phyloP scores from a whole-genome alignment of 2,329 filamentous ascomycete species.

The Penicillium sp. region DNA sequence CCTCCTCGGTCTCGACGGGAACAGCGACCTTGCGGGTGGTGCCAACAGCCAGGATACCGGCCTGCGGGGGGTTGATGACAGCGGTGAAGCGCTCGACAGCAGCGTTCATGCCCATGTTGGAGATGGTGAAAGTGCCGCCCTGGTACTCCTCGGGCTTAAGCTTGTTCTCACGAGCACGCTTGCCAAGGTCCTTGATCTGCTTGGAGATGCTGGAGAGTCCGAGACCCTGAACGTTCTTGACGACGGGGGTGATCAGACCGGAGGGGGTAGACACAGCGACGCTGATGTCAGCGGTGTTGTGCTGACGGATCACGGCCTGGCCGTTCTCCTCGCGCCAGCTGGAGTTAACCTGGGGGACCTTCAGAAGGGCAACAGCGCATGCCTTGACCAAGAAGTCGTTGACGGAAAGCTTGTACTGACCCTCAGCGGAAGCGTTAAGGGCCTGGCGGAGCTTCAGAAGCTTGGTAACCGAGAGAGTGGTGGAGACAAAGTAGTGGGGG shows the following conservation, averaged over 20 bases:
- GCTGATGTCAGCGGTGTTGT: slow-evolving; percentile 89
- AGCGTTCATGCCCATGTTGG: slow-evolving; percentile 99
- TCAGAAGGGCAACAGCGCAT: slow-evolving; percentile 80
- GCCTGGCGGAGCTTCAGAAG: slow-evolving; percentile 93
- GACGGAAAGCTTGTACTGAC: slow-evolving; percentile 98
- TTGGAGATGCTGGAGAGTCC: slow-evolving; percentile 85
- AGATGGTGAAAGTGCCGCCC: slow-evolving; percentile 98
- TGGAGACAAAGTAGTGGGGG: slow-evolving; percentile 97
- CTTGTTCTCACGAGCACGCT: slow-evolving; percentile 94
- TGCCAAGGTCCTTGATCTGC: slow-evolving; percentile 93
- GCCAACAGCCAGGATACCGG: slow-evolving; percentile 90
- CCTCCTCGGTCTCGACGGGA: slow-evolving; percentile 80
- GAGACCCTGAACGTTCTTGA: slow-evolving; percentile 81
- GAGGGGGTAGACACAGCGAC: slow-evolving; percentile 91
- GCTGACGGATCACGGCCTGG: slow-evolving; percentile 78
- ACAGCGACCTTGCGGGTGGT: slow-evolving; percentile 94
- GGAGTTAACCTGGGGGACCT: slow-evolving; percentile 94
- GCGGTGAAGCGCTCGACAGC: slow-evolving; percentile 97
- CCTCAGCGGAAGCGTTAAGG: slow-evolving; percentile 82
- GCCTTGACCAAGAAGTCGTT: slow-evolving; percentile 99
- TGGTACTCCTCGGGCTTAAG: slow-evolving; percentile 99
- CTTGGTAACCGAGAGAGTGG: slow-evolving; percentile 87
- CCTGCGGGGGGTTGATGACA: slow-evolving; percentile 98
- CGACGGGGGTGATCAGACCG: slow-evolving; percentile 96
- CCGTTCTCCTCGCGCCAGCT: slow-evolving; percentile 83